phyloP scores from a whole-genome alignment of 2,329 filamentous ascomycete species.

The Neocatenulostroma microsporum region DNA sequence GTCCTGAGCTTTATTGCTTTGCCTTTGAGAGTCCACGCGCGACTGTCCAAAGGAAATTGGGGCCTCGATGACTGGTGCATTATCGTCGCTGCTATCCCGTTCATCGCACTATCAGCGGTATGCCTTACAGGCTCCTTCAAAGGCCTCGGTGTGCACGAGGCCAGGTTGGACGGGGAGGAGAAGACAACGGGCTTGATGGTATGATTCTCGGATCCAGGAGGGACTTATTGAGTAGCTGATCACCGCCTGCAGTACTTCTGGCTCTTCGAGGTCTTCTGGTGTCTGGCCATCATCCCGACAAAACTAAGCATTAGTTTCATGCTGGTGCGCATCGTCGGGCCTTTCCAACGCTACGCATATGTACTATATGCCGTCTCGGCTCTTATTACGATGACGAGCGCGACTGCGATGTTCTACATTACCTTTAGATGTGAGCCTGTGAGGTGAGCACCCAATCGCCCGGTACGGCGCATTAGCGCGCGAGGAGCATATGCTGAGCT shows the following conservation, averaged over 20 bases:
- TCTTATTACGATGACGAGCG: background rate
- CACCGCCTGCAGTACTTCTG: background rate
- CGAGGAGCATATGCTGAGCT: too few relatives aligned
- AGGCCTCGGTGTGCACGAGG: background rate
- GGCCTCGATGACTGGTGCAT: conserved; percentile 3
- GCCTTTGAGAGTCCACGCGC: conserved; percentile 1
- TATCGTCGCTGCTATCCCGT: background rate
- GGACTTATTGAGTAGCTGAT: background rate
- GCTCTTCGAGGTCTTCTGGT: conserved; percentile 3
- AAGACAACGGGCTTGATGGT: background rate
- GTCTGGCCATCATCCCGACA: background rate
- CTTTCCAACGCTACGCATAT: background rate
- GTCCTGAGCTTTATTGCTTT: conserved; percentile 1
- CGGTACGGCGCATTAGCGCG: too few relatives aligned
- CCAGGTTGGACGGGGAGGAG: background rate
- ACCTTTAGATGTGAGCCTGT: conserved; percentile 1
- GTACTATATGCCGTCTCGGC: background rate
- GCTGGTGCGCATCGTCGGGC: conserved; percentile 1
- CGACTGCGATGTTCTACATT: conserved; percentile 1
- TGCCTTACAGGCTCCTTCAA: conserved; percentile 1
- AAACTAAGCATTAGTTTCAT: conserved; percentile 3
- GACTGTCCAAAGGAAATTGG: background rate
- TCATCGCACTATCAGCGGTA: background rate
- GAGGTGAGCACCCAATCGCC: background rate
- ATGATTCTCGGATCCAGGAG: background rate